These are phyloP conservation scores for Boletus insuetus DNA, from an alignment of 768 basidiomycete genomes.

Conservation along the genomic window DNA sequence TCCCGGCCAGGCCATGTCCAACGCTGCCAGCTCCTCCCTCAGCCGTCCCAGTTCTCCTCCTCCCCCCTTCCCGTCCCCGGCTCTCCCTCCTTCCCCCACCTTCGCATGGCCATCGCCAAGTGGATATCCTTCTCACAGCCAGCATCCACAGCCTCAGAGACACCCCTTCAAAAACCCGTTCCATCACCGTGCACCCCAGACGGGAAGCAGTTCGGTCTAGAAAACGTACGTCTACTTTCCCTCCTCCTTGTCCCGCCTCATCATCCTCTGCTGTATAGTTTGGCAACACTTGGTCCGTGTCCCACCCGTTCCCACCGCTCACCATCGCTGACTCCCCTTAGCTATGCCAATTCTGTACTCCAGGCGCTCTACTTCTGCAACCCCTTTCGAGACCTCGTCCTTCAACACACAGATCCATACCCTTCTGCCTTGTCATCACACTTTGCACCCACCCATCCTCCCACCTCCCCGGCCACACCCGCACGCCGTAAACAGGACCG, in stretches of 20 bases:
- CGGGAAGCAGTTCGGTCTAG: slow-evolving; percentile 90
- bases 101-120: slow-evolving; percentile 37
- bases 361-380: slow-evolving; percentile 95
- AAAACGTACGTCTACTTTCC: slow-evolving; percentile 71
- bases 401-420: slow-evolving; percentile 61
- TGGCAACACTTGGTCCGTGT: slow-evolving; percentile 87
- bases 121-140: slow-evolving; percentile 37
- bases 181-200: slow-evolving; percentile 54
- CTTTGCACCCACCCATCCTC: slow-evolving; percentile 15
- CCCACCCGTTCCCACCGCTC: neutral
- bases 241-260: slow-evolving; percentile 6
- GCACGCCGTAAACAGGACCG: slow-evolving; percentile 59
- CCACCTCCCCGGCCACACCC: slow-evolving; percentile 29
- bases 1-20: neutral
- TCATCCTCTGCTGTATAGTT: slow-evolving; percentile 54
- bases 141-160: slow-evolving; percentile 21
- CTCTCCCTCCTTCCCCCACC: neutral
- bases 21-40: neutral
- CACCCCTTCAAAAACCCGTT: slow-evolving; percentile 27
- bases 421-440: slow-evolving; percentile 28
- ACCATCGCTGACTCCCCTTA: slow-evolving; percentile 33
- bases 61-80: too few species aligned
- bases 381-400: slow-evolving; percentile 88
- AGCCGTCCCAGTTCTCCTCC: neutral
- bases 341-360: slow-evolving; percentile 98